These are phyloP conservation scores for Fusarium liriodendri DNA, from an alignment of 2,329 filamentous ascomycete species.

Conservation along the genomic window DNA sequence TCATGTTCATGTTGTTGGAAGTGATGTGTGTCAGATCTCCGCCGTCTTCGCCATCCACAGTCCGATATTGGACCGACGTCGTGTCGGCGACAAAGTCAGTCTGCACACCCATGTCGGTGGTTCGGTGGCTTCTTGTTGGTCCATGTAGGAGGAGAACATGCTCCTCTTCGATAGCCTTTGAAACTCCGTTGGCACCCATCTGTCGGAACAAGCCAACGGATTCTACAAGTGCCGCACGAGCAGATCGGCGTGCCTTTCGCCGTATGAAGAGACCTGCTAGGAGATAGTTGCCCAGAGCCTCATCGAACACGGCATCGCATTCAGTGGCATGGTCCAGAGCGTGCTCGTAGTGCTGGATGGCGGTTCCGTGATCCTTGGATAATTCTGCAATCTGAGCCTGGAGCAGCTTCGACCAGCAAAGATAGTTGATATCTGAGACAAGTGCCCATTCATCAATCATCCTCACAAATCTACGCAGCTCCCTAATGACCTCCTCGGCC, in stretches of 20 bases:
- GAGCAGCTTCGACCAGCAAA: conserved; percentile 75
- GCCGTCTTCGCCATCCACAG: conserved; percentile 57
- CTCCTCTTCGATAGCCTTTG: conserved; percentile 73
- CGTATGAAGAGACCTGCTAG: conserved; percentile 79
- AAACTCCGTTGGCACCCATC: conserved; percentile 76
- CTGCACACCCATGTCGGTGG: conserved; percentile 73
- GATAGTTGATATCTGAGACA: conserved; percentile 77
- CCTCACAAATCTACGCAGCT: conserved; percentile 66
- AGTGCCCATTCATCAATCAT: conserved; percentile 73
- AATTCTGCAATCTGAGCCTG: conserved; percentile 77
- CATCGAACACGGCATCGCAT: conserved; percentile 75
- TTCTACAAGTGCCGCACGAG: conserved; percentile 75
- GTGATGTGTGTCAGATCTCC: conserved; percentile 56
- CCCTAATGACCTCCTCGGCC: conserved; percentile 60
- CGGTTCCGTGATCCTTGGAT: conserved; percentile 64
- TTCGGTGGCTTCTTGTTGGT: conserved; percentile 67
- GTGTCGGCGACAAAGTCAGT: conserved; percentile 75
- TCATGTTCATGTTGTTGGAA: conserved; percentile 53
- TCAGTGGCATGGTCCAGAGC: conserved; percentile 78
- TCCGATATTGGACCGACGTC: conserved; percentile 62
- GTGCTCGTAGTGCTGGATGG: conserved; percentile 75
- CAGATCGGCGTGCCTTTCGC: conserved; percentile 73
- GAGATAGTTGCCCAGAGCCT: conserved; percentile 78
- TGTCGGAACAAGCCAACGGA: conserved; percentile 75
- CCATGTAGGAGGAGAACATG: conserved; percentile 75